Base-by-base conservation (phyloP, 179 eudicot species). In the Silene noctiflora region DNA sequence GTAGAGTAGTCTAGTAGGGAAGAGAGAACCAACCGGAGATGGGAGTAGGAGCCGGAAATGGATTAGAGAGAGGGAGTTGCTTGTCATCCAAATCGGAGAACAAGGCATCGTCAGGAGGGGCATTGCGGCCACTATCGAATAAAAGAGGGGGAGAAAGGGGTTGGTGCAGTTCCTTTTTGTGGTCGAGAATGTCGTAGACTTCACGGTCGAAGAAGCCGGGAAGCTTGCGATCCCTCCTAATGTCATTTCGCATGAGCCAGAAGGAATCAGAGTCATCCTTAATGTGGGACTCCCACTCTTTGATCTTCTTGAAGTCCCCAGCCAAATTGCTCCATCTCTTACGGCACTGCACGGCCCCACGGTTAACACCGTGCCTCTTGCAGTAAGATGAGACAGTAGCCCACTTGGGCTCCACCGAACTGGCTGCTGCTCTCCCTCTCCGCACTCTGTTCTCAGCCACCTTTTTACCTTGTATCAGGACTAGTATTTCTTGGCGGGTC, bases 261-360 rank as follows among this genome's bases (percentile, higher is more conserved):
- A 84, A 94, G 0, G 98, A 94, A 12, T 89, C 94, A 0, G 86
- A 44, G 12, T 83, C 88, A 7, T 85, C 92, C 62, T 63, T 71
- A 1, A 74, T 63, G 64, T 46, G 80, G 8, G 88, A 76, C 69
- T 94, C 98, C 92, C 94, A 92, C 67, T 89, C 97, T 16, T 89
- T 92, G 14, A 94, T 92, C 90, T 94, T 94, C 89, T 87, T 94
- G 62, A 84, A 94, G 69, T 90, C 98, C 0, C 91, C 97, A 0
- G 94, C 90, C 67, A 94, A 80, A 77, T 94, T 94, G 59, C 98
- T 94, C 98, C 98, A 91, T 68, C 98, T 80, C 76, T 94, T 94
- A 51, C 97, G 81, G 79, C 98, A 94, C 92, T 94, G 98, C 3
- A 91, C 95, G 2, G 95, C 91, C 1, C 94, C 98, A 13, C 98